Percentiles rank a stretch among this genome's conserved stretches.
phyloP scores from a whole-genome alignment of 1,284 basidiomycete genomes.

The Pseudozyma hubeiensis region DNA sequence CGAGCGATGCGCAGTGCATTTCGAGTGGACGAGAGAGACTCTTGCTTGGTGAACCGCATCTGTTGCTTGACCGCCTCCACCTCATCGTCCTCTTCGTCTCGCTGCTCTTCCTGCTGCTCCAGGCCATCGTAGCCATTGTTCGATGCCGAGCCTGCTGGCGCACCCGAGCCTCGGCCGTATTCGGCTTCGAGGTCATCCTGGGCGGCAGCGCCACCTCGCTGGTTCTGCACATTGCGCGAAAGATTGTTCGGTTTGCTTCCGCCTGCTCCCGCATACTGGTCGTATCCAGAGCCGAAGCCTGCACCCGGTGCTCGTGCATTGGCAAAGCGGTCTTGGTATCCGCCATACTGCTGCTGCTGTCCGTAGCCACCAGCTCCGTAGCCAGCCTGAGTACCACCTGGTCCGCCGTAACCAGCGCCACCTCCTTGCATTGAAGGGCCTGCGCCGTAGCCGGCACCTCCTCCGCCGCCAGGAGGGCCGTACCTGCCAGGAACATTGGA shows the following conservation, averaged over 20 bases:
- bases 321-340: conserved; percentile 47
- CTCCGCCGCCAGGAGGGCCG: conserved; percentile 20
- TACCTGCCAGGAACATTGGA: conserved; percentile 24
- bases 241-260: conserved; percentile 30
- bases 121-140: conserved; percentile 43
- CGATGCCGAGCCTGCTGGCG: conserved; percentile 8
- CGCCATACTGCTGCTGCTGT: conserved; percentile 33
- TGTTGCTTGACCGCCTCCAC: conserved; percentile 95
- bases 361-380: conserved; percentile 20
- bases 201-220: conserved; percentile 11
- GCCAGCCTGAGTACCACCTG: conserved; percentile 11
- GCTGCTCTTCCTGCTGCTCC: conserved; percentile 70
- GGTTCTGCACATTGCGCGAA: conserved; percentile 23
- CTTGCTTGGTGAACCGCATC: conserved; percentile 90
- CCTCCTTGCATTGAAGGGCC: conserved; percentile 11
- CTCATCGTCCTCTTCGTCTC: conserved; percentile 87
- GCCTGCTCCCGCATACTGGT: conserved; percentile 32
- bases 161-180: conserved; percentile 56
- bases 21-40: conserved; percentile 87
- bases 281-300: conserved; percentile 54
- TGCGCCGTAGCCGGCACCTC: conserved; percentile 20
- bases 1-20: conserved; percentile 92
- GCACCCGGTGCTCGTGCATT: conserved; percentile 49
- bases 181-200: conserved; percentile 64
- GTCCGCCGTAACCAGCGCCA: conserved; percentile 14